Conservation (phyloP, 495 filamentous ascomycete species). For the Aspergillus wentii region DNA sequence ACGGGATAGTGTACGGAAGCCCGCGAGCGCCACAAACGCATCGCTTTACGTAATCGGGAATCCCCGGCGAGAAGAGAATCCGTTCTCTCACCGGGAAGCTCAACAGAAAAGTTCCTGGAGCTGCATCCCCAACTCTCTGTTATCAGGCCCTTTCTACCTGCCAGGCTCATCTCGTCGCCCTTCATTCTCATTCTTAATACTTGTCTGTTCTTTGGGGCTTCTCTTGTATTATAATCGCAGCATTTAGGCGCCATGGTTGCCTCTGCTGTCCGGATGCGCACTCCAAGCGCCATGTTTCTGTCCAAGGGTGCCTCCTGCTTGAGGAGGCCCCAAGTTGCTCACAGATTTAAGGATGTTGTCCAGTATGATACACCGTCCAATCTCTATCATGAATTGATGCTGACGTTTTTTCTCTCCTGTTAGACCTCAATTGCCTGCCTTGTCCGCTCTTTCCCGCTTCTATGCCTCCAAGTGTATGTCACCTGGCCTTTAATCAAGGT, state of each 20-base stretch:
- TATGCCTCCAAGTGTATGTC: constrained; percentile 74
- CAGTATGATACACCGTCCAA: constrained; percentile 24
- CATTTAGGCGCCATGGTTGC: constrained; percentile 39
- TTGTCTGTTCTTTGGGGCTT: constrained; percentile 23
- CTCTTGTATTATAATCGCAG: constrained; percentile 23
- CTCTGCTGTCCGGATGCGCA: constrained; percentile 44
- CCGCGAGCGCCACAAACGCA: constrained; percentile 6
- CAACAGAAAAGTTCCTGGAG: constrained; percentile 44
- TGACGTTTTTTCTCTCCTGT: constrained; percentile 2
- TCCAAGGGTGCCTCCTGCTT: constrained; percentile 37
- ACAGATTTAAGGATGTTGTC: constrained; percentile 39
- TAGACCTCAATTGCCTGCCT: constrained; percentile 46
- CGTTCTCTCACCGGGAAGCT: constrained; percentile 36
- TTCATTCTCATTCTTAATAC: constrained; percentile 15
- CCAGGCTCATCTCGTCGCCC: constrained; percentile 26
- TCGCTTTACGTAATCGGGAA: constrained; percentile 20
- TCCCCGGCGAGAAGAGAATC: constrained; percentile 16
- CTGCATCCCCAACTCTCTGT: constrained; percentile 17
- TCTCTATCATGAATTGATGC: constrained; percentile 14
- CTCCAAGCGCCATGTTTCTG: constrained; percentile 41
- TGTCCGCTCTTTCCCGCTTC: constrained; percentile 62
- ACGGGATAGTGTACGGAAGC: constrained; percentile 11
- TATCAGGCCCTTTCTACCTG: constrained; percentile 18
- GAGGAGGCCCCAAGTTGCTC: constrained; percentile 39
- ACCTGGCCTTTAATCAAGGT: constrained; percentile 7